Evolutionary conservation across 140 eudicot species (phyloP).

Genomic region (Ambrosia hybrid): DNA sequence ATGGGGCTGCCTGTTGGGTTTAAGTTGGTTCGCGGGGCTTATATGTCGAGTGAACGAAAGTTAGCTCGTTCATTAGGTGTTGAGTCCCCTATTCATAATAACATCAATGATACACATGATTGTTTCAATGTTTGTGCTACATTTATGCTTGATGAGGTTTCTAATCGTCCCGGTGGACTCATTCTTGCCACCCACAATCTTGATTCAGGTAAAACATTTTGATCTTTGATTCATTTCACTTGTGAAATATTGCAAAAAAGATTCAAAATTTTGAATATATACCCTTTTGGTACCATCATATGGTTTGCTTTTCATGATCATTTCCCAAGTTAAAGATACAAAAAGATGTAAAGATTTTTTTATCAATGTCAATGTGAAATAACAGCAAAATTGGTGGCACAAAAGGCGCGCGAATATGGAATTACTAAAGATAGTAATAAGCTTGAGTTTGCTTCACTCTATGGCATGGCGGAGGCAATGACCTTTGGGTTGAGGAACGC

Average conservation of each 20-base stretch:
- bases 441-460: constrained; percentile 84
- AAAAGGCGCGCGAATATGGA: constrained; percentile 66
- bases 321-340: background rate
- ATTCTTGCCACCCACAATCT: constrained; percentile 90
- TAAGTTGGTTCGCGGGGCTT: constrained; percentile 92
- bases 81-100: constrained; percentile 71
- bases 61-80: constrained; percentile 59
- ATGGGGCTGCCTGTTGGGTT: constrained; percentile 78
- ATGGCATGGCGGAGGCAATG: constrained; percentile 88
- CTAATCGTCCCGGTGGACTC: constrained; percentile 60
- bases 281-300: background rate
- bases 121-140: constrained; percentile 74
- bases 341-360: background rate
- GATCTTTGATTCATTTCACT: background rate
- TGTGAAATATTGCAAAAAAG: background rate
- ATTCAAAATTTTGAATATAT: background rate
- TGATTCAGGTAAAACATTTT: constrained; percentile 61
- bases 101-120: constrained; percentile 52
- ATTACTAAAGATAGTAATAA: constrained; percentile 54
- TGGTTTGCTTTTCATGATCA: background rate
- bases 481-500: constrained; percentile 72
- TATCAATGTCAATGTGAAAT: background rate
- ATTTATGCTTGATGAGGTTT: constrained; percentile 65
- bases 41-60: constrained; percentile 67
- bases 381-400: constrained; percentile 64